Base-by-base conservation (phyloP, 176 grass and related monocot species). In the Avena insularis region DNA sequence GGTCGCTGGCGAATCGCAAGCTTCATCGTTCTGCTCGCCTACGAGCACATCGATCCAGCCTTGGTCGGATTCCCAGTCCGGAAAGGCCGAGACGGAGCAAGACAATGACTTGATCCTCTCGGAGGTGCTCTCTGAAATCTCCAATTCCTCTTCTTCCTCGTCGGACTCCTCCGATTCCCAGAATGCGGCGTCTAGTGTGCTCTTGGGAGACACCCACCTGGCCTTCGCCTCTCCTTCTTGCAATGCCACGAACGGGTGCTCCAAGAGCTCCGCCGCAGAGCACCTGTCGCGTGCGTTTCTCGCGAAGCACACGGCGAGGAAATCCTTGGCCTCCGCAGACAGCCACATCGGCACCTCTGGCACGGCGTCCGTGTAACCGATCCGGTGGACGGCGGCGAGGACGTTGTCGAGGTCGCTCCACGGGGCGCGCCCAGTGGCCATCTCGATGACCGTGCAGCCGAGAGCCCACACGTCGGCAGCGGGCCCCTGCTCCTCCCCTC, bases 381-480 rank as follows among this genome's bases (percentile, higher is more conserved):
- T 94, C 81, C 71, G 67, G 61, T 92, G 93, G 11, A 98, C 68
- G 8, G 87, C 93, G 11, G 90, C 84, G n/a, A 92, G 83, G 1
- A 91, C 58, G 74, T 92, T 79, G 33, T 21, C 84, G 60, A 46
- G 6, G 74, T 55, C 82, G 65, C 61, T 67, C 92, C 92, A 94
- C 10, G 94, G 92, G 0, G 89, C 80, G 27, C 92, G 66, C 12
- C 97, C 94, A 5, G 90, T 98, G 61, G 87, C 88, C 92, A 98
- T 94, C 90, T 95, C 94, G 58, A 98, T 3, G 70, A 94, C 27
- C 12, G 86, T 93, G 93, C 96, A 95, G 8, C 91, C 96, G 5
- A 95, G 88, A 2, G 96, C 93, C 96, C 93, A 98, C 3, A 98
- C 86, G 65, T 98, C 93, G 50, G 93, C 96, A 0, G 84, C 64